Percentiles rank a stretch among this genome's conserved stretches.
These are phyloP conservation scores for Rhodomyrtus tomentosa DNA, from an alignment of 345 rosid genomes.

Conservation along the genomic window DNA sequence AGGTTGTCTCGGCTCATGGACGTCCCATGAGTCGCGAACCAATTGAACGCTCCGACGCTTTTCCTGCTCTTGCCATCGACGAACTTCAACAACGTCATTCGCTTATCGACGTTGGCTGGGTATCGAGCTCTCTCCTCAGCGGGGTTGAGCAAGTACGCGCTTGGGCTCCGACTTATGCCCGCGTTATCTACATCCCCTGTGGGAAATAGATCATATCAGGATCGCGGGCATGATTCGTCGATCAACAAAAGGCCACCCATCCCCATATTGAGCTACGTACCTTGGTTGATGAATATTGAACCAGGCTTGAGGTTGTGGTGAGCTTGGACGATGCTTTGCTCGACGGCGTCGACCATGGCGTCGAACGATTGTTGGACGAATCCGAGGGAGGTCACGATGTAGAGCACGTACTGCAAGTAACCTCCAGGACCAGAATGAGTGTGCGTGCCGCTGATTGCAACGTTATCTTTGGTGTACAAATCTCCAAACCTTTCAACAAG, in stretches of 20 bases:
- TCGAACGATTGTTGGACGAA: slow-evolving; percentile 46
- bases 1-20: slow-evolving; percentile 49
- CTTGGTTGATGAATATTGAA: slow-evolving; percentile 28
- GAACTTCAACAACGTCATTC: slow-evolving; percentile 46
- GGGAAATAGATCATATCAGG: background rate
- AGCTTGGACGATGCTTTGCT: slow-evolving; percentile 38
- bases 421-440: slow-evolving; percentile 57
- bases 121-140: slow-evolving; percentile 38
- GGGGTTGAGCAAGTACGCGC: slow-evolving; percentile 41
- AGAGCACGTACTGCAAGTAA: slow-evolving; percentile 41
- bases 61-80: slow-evolving; percentile 8
- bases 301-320: slow-evolving; percentile 38
- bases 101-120: slow-evolving; percentile 25
- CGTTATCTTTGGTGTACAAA: slow-evolving; percentile 39
- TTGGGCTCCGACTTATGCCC: slow-evolving; percentile 48
- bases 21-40: slow-evolving; percentile 55
- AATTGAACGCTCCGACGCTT: slow-evolving; percentile 40
- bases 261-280: background rate
- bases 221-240: background rate
- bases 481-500: slow-evolving; percentile 23
- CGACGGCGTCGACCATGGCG: slow-evolving; percentile 37
- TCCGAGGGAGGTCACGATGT: slow-evolving; percentile 39
- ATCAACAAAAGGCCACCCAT: background rate
- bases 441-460: slow-evolving; percentile 50
- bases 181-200: slow-evolving; percentile 38